These are phyloP conservation scores for Tetradesmus obliquus DNA, from an alignment of 139 green algal species.

Conservation along the genomic window DNA sequence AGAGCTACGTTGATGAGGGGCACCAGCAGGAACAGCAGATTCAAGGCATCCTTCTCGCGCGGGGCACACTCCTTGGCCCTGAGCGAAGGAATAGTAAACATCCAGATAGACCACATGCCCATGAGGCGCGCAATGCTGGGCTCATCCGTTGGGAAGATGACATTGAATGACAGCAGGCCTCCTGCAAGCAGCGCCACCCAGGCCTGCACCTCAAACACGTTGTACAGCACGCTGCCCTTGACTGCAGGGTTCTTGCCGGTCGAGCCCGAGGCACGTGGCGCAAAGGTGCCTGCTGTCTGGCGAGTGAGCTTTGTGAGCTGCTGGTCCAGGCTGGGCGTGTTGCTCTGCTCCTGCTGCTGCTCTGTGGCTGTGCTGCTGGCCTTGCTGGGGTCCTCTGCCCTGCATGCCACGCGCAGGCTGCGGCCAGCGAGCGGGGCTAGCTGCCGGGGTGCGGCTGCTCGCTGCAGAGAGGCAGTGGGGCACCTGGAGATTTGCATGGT, in stretches of 20 bases:
- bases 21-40: conserved; percentile 94
- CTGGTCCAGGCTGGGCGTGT: conserved; percentile 53
- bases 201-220: conserved; percentile 86
- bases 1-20: conserved; percentile 95
- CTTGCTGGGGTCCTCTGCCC: conserved; percentile 19
- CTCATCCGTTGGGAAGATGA: conserved; percentile 94
- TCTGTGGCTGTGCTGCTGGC: conserved; percentile 11
- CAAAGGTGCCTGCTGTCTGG: conserved; percentile 88
- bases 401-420: neutral
- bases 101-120: conserved; percentile 98
- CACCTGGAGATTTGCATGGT: conserved; percentile 17
- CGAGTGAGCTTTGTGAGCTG: conserved; percentile 70
- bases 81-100: conserved; percentile 96
- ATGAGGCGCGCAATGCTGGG: conserved; percentile 93
- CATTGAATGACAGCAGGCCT: conserved; percentile 95
- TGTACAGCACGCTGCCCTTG: conserved; percentile 83
- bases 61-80: conserved; percentile 90
- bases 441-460: neutral
- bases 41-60: conserved; percentile 97
- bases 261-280: conserved; percentile 76
- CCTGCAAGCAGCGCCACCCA: conserved; percentile 81
- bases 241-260: conserved; percentile 86
- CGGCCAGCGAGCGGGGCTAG: neutral
- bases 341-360: conserved; percentile 41
- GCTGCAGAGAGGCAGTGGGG: neutral